Percentiles rank a stretch among this genome's conserved stretches.
phyloP scores from a whole-genome alignment of 2,329 filamentous ascomycete genomes.

The Cadophora sp. region DNA sequence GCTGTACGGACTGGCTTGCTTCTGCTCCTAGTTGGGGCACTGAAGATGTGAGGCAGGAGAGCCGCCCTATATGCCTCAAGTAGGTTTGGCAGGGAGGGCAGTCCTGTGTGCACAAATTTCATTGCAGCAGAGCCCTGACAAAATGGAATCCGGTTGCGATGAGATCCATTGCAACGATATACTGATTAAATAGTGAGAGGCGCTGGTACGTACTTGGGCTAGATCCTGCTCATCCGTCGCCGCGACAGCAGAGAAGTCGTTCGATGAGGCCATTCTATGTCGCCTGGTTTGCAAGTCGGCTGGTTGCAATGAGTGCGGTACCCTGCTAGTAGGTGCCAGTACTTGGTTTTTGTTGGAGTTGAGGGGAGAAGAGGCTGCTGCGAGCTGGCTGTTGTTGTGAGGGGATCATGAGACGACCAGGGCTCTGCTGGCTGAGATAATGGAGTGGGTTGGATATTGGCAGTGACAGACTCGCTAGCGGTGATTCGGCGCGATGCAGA shows the following conservation, averaged over 20 bases:
- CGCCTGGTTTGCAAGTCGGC: too few species aligned
- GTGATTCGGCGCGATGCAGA: conserved; percentile 2
- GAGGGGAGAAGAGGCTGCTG: not conserved
- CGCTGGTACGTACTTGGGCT: conserved; percentile 35
- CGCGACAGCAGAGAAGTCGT: conserved; percentile 14
- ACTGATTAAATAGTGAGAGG: not conserved
- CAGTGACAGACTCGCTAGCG: not conserved
- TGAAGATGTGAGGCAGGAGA: not conserved
- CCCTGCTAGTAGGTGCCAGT: not conserved
- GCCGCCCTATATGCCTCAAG: too few species aligned
- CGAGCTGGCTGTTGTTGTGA: not conserved
- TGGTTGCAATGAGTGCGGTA: too few species aligned
- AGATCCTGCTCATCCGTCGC: conserved; percentile 30
- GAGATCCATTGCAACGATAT: not conserved
- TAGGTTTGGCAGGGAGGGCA: too few species aligned
- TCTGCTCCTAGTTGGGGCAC: not conserved
- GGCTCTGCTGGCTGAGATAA: not conserved
- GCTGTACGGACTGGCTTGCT: too few species aligned
- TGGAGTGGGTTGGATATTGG: not conserved
- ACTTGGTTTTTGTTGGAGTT: not conserved
- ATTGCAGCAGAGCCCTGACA: too few species aligned
- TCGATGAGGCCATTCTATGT: conserved; percentile 21
- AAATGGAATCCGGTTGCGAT: too few species aligned
- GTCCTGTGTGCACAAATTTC: too few species aligned
- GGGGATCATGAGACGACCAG: conserved; percentile 2